A percentile compares a stretch with the other conserved stretches of the same genome.
Evolutionary conservation across 257 asterid species (phyloP).

Genomic region (Primulina huaijiensis): DNA sequence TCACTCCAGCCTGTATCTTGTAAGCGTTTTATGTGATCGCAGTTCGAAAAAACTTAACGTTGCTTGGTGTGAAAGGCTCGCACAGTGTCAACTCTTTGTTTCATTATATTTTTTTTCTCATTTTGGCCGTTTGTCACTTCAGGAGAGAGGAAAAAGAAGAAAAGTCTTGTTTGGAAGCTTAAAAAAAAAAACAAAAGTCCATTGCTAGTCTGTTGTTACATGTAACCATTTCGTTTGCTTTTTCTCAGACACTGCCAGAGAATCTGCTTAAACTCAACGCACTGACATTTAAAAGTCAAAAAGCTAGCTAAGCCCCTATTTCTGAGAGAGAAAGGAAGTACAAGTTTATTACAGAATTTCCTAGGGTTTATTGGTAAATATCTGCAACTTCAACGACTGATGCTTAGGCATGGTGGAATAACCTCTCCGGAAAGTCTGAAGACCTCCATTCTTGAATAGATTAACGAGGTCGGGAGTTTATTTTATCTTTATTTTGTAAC

Average conservation of each 20-base stretch:
- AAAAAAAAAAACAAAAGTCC: conserved; percentile 24
- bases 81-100: conserved; percentile 4
- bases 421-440: conserved; percentile 16
- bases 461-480: conserved; percentile 12
- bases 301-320: background rate
- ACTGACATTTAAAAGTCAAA: conserved; percentile 15
- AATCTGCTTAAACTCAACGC: conserved; percentile 29
- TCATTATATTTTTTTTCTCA: background rate
- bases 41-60: background rate
- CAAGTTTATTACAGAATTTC: background rate
- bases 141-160: conserved; percentile 14
- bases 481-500: background rate
- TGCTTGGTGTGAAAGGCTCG: conserved; percentile 13
- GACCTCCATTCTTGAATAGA: conserved; percentile 1
- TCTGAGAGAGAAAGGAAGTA: conserved; percentile 18
- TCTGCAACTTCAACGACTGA: conserved; percentile 3
- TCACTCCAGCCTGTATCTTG: conserved; percentile 21
- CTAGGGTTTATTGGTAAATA: conserved; percentile 28
- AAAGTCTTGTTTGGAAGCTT: conserved; percentile 21
- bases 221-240: conserved; percentile 28
- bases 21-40: conserved; percentile 16
- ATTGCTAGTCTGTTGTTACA: conserved; percentile 21
- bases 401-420: conserved; percentile 2
- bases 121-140: conserved; percentile 21
- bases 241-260: conserved; percentile 29